Evolutionary conservation across 176 grass and related monocot genomes (phyloP), one percentile per base, ranked within the genome.

Genomic region (Tillandsia leiboldiana): DNA sequence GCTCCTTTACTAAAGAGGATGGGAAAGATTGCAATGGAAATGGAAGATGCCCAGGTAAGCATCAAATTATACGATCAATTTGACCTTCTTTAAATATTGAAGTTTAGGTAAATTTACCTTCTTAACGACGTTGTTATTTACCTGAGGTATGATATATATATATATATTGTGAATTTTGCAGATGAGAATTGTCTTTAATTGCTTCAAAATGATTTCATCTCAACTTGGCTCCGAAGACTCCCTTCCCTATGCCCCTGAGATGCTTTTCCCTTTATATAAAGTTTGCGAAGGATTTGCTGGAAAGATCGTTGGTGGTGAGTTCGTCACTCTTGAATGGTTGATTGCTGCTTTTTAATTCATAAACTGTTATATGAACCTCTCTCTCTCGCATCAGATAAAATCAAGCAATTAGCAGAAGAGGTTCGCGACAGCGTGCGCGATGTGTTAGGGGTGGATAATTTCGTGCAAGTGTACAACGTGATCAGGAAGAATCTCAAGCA

Each of bases 211-310:
- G 70, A 87, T 97, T 70, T 87, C 84, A 56, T 63, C 52, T 73
- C 76, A 76, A 51, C 79, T 90, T 78, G 93, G 82, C 20, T 68
- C 87, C 26, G 83, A 87, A 81, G 89, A 82, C 56, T 85, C 84
- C 68, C 69, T 82, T 70, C 66, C 72, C 59, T 97, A 97, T 64
- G 86, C 86, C 63, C 53, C 63, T 70, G 72, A 90, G 33, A 51
- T 92, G 50, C 63, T 97, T 74, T 47, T 67, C 76, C 93, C 93
- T 10, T 63, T 97, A n/a, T 97, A 97, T 73, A 97, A 97, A 90
- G 84, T 90, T 63, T 87, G 76, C 54, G 93, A 97, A 90, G 93
- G 86, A 85, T 92, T 97, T 83, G 83, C 93, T 64, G 93, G 93
- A 61, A 97, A 97, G 75, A 82, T 92, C 27, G 65, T 90, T 42